Evolutionary conservation across 139 green algal genomes (phyloP).

Genomic region (Monoraphidium neglectum): DNA sequence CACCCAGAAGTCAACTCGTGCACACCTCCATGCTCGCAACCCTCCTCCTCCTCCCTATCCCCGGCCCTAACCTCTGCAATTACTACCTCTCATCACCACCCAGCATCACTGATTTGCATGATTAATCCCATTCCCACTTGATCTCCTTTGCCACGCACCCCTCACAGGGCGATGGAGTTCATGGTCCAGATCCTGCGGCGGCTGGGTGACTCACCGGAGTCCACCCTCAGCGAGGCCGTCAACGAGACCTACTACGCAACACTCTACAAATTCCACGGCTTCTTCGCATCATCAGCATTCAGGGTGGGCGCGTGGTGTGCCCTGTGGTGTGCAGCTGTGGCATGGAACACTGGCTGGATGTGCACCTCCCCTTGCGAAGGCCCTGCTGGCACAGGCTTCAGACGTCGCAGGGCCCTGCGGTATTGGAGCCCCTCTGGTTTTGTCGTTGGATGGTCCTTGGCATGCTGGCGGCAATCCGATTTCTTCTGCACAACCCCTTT

Average conservation of each 20-base stretch:
- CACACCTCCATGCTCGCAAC: too few species aligned
- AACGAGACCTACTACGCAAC: constrained; percentile 65
- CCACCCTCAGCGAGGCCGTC: constrained; percentile 43
- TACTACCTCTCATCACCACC: not conserved
- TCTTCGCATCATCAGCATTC: constrained; percentile 72
- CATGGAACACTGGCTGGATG: too few species aligned
- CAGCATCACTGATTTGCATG: not conserved
- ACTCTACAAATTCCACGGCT: constrained; percentile 76
- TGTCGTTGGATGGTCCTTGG: too few species aligned
- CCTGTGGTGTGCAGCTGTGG: too few species aligned
- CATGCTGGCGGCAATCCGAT: too few species aligned
- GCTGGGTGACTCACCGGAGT: constrained; percentile 37
- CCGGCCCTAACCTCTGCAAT: not conserved
- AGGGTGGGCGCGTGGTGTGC: constrained; percentile 47
- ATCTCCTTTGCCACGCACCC: not conserved
- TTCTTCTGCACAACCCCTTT: too few species aligned
- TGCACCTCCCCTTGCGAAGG: too few species aligned
- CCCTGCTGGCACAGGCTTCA: too few species aligned
- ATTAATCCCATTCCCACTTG: not conserved
- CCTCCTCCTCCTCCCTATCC: too few species aligned
- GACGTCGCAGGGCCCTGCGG: too few species aligned
- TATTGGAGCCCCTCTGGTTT: too few species aligned
- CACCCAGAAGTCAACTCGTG: not conserved
- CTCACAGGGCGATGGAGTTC: constrained; percentile 76
- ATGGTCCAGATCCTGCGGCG: constrained; percentile 56